Base-by-base conservation (phyloP, 345 rosid genomes). In the Noccaea bulbosa region DNA sequence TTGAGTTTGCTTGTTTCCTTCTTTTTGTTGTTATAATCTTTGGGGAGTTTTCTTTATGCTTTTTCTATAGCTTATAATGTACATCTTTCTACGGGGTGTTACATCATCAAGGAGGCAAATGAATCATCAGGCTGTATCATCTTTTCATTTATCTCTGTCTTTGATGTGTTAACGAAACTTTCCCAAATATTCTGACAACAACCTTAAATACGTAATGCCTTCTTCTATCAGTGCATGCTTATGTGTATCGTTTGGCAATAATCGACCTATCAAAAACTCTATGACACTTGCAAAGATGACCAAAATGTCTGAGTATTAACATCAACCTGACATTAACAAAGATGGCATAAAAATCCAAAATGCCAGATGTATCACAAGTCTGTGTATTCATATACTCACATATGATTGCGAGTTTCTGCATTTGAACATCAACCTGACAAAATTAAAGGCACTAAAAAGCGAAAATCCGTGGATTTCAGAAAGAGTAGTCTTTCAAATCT, bases 401-500 rank as follows among this genome's bases (percentile, higher is more conserved):
- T 27, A 27, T 4, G 30, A 27, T 2, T 27, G 3, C 1, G 30
- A 27, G 30, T 27, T 27, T 27, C 30, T 2, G 30, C 3, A 27
- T 27, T 27, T 27, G 30, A 27, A 27, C 3, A 2, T 27, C 0
- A 27, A 27, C 30, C 1, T 27, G 30, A 8, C 10, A 10, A 43
- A 8, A 32, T 27, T 27, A 11, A 24, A 43, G 11, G 12, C 38
- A 14, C 52, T 4, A 32, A 73, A 48, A 3, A 5, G 47, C 11
- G n/a, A 14, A 47, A 16, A 33, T 2, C 37, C 16, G 66, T 22
- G 33, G 3, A 38, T 38, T 62, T 89, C 84, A 91, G 81, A 94
- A 91, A n/a, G 92, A 87, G 83, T 94, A 94, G 30, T 94, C 99
- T 78, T 89, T 90, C 78, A 91, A 52, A 76, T 94, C 99, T 22